Percentiles rank a stretch among this genome's conserved stretches.
These are phyloP conservation scores for Eucalyptus decipiens DNA, from an alignment of 345 rosid species.

Conservation along the genomic window DNA sequence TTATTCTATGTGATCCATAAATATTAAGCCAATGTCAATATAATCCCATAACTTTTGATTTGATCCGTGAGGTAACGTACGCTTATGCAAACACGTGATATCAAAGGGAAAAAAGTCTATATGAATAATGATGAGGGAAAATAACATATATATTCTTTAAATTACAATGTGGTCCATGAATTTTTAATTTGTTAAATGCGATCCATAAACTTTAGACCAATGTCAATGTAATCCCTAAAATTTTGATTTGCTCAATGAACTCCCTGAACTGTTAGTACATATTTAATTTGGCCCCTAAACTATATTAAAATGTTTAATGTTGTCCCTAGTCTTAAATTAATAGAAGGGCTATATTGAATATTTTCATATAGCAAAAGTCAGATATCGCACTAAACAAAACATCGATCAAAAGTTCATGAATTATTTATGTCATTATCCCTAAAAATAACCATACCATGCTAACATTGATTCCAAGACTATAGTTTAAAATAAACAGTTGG, in stretches of 20 bases:
- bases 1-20: too few relatives aligned
- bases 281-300: not conserved
- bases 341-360: not conserved
- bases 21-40: too few relatives aligned
- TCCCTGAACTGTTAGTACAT: rapidly evolving
- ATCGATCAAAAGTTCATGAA: not conserved
- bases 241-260: too few relatives aligned
- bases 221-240: not conserved
- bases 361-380: not conserved
- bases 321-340: not conserved
- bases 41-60: too few relatives aligned
- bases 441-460: not conserved
- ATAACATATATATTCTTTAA: too few relatives aligned
- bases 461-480: not conserved
- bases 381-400: not conserved
- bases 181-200: rapidly evolving
- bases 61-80: too few relatives aligned
- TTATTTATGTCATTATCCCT: not conserved
- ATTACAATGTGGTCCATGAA: too few relatives aligned
- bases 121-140: too few relatives aligned
- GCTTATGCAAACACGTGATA: too few relatives aligned
- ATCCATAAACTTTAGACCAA: too few relatives aligned
- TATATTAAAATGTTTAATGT: not conserved
- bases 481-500: not conserved
- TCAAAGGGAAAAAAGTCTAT: too few relatives aligned